These are phyloP conservation scores for Salix suchowensis DNA, from an alignment of 345 rosid genomes.

Conservation along the genomic window DNA sequence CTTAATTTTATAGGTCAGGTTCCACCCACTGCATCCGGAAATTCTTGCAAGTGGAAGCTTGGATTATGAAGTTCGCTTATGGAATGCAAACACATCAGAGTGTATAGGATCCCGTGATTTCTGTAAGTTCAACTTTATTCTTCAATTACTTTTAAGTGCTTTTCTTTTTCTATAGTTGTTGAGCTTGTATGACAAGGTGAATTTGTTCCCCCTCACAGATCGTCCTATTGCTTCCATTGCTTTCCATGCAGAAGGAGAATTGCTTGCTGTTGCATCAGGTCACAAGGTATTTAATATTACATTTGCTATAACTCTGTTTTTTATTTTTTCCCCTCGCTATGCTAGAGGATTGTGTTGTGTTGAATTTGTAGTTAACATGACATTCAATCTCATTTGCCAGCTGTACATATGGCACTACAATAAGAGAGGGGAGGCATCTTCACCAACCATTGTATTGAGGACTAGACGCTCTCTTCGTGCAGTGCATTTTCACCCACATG, in stretches of 20 bases:
- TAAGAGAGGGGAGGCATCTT: constrained; percentile 56
- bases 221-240: constrained; percentile 82
- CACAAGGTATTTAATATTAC: constrained; percentile 50
- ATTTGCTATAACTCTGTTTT: neutral
- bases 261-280: constrained; percentile 75
- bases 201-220: constrained; percentile 33
- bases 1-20: constrained; percentile 53
- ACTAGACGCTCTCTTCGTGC: constrained; percentile 71
- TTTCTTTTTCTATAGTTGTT: neutral
- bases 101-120: constrained; percentile 68
- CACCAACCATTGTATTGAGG: constrained; percentile 54
- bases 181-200: neutral
- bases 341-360: neutral
- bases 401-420: constrained; percentile 71
- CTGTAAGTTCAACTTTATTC: constrained; percentile 31
- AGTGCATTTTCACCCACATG: constrained; percentile 74
- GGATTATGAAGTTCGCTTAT: constrained; percentile 73
- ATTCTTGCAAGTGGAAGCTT: constrained; percentile 77
- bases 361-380: neutral
- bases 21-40: constrained; percentile 57
- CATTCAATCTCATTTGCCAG: constrained; percentile 29
- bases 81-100: constrained; percentile 67
- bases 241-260: constrained; percentile 73
- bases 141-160: constrained; percentile 9
- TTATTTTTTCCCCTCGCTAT: neutral